Evolutionary conservation across 2,329 filamentous ascomycete species (phyloP).

Genomic region (Cladosporium velox): DNA sequence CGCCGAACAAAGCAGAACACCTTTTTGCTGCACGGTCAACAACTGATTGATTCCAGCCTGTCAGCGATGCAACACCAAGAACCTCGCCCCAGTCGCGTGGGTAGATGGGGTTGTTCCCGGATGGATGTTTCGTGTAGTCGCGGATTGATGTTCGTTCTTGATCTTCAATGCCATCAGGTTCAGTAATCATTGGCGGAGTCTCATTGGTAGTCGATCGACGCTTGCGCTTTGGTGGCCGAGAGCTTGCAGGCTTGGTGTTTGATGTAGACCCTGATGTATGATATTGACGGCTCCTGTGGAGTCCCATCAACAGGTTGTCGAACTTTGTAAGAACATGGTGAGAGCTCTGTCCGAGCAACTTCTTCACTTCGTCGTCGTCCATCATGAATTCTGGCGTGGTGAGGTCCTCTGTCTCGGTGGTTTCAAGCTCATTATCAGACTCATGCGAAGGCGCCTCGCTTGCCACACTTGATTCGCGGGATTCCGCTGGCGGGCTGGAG

Average conservation of each 20-base stretch:
- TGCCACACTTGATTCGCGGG: conserved; percentile 11
- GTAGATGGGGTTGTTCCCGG: conserved; percentile 36
- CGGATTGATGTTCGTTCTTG: background rate
- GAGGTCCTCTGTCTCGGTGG: background rate
- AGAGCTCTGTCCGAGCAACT: conserved; percentile 65
- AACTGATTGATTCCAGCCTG: conserved; percentile 66
- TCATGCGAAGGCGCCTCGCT: background rate
- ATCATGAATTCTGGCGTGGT: background rate
- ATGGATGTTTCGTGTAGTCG: conserved; percentile 2
- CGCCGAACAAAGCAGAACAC: conserved; percentile 73
- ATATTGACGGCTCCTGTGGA: conserved; percentile 59
- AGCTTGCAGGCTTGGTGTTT: conserved; percentile 2
- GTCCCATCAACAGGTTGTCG: conserved; percentile 67
- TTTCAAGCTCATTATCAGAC: background rate
- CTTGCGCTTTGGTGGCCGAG: conserved; percentile 15
- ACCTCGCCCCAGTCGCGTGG: conserved; percentile 84
- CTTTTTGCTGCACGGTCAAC: conserved; percentile 70
- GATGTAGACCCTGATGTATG: conserved; percentile 23
- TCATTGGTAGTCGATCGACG: conserved; percentile 17
- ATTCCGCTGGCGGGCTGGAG: conserved; percentile 4
- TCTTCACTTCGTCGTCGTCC: conserved; percentile 6
- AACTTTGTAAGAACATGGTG: conserved; percentile 70
- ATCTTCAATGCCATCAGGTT: background rate
- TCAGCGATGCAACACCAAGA: conserved; percentile 73
- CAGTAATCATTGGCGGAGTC: conserved; percentile 2